Base-by-base conservation (phyloP, 2,329 filamentous ascomycete genomes). In the Rutstroemia sp. region DNA sequence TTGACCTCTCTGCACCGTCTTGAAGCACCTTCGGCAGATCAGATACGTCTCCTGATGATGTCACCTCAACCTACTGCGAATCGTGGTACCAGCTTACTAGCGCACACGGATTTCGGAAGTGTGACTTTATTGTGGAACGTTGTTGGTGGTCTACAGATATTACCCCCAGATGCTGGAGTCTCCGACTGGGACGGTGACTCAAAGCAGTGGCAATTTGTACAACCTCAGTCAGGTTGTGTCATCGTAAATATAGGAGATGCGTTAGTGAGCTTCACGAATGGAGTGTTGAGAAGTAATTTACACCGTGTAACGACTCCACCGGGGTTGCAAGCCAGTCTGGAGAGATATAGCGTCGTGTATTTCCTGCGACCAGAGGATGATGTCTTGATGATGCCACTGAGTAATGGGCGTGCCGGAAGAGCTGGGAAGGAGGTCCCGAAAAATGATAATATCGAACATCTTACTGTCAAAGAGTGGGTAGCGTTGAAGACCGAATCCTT, bases 61-160 rank as follows among this genome's bases (percentile, higher is more conserved):
- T 75, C 77, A 6, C 75, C 77, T 1, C 77, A 79, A 60, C 71
- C 73, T 3, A 56, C 62, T 4, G 68, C 73, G 37, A 72, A 76
- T 62, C 67, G 69, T 23, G 70, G 68, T 44, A 73, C 74, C 2
- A 73, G 74, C 2, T 62, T 79, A 19, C 76, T 77, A 23, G 76
- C 77, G 56, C 80, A 83, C 63, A 81, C 79, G 1, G 80, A 82
- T 61, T 81, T 81, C 60, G 80, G 79, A 49, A 76, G 72, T 52
- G 71, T 82, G 5, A 82, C 80, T 0, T 68, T 82, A 5, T 71
- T 83, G 2, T 79, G 82, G 67, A 82, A 81, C 66, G 72, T 77
- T 0, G 66, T 82, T 2, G 79, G 79, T 0, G 79, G 79, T 0
- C 70, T 82, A 7, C 79, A 82, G 63, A 75, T 82, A 3, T 69